A percentile compares a stretch with the other conserved stretches of the same genome.
Evolutionary conservation across 495 filamentous ascomycete genomes (phyloP).

Genomic region (Delitschia confertaspora): DNA sequence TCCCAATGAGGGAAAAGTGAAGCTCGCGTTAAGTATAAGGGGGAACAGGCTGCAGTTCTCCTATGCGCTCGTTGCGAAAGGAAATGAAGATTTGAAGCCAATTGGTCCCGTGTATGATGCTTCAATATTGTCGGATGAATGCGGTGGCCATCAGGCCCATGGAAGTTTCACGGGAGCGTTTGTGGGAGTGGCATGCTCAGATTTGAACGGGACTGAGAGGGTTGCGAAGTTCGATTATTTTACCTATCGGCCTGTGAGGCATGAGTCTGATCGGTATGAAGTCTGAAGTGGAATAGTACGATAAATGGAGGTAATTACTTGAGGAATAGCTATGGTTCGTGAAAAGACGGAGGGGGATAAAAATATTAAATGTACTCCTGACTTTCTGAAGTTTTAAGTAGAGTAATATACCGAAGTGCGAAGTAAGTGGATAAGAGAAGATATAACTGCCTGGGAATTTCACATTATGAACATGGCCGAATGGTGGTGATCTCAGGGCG

Average conservation of each 20-base stretch:
- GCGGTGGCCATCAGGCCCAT: constrained; percentile 46
- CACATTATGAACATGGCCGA: too few species aligned
- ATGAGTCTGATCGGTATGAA: constrained; percentile 45
- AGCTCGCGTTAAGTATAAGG: constrained; percentile 40
- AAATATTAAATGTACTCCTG: too few species aligned
- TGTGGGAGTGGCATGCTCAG: constrained; percentile 46
- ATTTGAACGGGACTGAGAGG: constrained; percentile 43
- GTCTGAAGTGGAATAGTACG: too few species aligned
- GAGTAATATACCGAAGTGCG: too few species aligned
- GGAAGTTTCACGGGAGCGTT: constrained; percentile 52
- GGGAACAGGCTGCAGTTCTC: constrained; percentile 44
- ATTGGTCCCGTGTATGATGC: constrained; percentile 46
- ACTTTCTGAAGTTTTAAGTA: too few species aligned
- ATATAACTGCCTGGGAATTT: too few species aligned
- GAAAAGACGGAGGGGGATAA: too few species aligned
- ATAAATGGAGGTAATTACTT: too few species aligned
- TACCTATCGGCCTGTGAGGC: constrained; percentile 40
- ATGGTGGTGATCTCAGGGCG: too few species aligned
- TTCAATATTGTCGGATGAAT: constrained; percentile 47
- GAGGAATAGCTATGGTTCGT: too few species aligned
- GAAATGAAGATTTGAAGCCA: constrained; percentile 38
- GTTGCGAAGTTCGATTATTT: constrained; percentile 45
- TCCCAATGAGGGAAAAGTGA: constrained; percentile 45
- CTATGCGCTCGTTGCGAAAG: constrained; percentile 40
- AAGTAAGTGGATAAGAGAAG: too few species aligned